These are phyloP conservation scores for Candida neerlandica DNA, from an alignment of 1,139 yeast species.

Conservation along the genomic window DNA sequence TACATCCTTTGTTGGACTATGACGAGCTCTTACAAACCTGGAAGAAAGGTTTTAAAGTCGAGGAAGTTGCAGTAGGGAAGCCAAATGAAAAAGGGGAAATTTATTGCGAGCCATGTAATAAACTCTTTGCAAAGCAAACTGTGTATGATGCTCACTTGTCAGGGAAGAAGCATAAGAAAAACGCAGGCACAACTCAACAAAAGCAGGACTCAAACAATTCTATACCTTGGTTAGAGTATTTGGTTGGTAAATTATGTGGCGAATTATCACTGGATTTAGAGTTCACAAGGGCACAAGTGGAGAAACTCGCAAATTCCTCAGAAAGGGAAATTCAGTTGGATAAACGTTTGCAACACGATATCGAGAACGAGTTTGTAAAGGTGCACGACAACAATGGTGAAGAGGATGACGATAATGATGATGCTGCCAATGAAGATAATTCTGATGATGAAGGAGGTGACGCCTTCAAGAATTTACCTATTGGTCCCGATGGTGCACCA, in stretches of 20 bases:
- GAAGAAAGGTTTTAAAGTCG: slow-evolving; percentile 31
- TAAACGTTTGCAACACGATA: slow-evolving; percentile 13
- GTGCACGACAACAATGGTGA: slow-evolving; percentile 38
- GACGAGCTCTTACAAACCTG: slow-evolving; percentile 34
- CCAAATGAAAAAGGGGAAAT: slow-evolving; percentile 36
- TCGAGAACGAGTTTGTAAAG: slow-evolving; percentile 21
- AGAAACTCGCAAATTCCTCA: slow-evolving; percentile 69
- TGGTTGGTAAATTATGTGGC: slow-evolving; percentile 34
- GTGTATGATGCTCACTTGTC: slow-evolving; percentile 69
- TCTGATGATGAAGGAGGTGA: slow-evolving; percentile 24
- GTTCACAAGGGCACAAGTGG: slow-evolving; percentile 62
- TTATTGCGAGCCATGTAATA: slow-evolving; percentile 69
- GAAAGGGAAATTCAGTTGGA: slow-evolving; percentile 72
- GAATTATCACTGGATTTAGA: slow-evolving; percentile 39
- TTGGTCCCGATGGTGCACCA: slow-evolving; percentile 89
- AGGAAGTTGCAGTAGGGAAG: slow-evolving; percentile 18
- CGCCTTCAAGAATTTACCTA: slow-evolving; percentile 57
- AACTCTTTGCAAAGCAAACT: slow-evolving; percentile 61
- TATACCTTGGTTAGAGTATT: slow-evolving; percentile 29
- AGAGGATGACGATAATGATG: slow-evolving; percentile 29
- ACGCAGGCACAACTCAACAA: slow-evolving; percentile 19
- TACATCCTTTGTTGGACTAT: slow-evolving; percentile 54
- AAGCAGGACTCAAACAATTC: background rate
- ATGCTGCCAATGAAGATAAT: slow-evolving; percentile 19
- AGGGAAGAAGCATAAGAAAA: slow-evolving; percentile 78